Conservation (phyloP, 2,329 filamentous ascomycete genomes). For the Diaporthe destruens region DNA sequence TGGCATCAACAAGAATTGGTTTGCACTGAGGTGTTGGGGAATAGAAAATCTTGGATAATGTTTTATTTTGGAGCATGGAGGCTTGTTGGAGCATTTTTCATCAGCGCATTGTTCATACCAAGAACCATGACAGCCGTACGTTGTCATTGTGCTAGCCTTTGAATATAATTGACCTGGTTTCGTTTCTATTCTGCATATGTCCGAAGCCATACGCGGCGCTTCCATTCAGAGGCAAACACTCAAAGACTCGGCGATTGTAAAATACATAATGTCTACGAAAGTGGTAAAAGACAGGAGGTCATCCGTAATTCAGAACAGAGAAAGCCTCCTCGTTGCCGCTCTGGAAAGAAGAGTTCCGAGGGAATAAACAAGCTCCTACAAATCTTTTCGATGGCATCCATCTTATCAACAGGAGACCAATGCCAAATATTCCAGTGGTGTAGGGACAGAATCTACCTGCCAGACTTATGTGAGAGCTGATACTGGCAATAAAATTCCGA, state of each 20-base stretch:
- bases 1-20: neutral
- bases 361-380: constrained; percentile 70
- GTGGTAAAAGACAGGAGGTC: too few relatives aligned
- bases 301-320: constrained; percentile 67
- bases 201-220: too few relatives aligned
- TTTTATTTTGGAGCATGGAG: neutral
- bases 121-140: neutral
- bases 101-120: neutral
- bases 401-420: constrained; percentile 60
- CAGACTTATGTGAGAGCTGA: constrained; percentile 59
- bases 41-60: neutral
- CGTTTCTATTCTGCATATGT: too few relatives aligned
- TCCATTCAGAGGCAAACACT: too few relatives aligned
- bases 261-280: too few relatives aligned
- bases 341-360: constrained; percentile 62
- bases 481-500: constrained; percentile 14
- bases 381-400: constrained; percentile 60
- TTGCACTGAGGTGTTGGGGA: constrained; percentile 18
- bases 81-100: neutral
- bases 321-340: constrained; percentile 45
- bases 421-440: constrained; percentile 76
- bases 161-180: neutral
- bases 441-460: constrained; percentile 64
- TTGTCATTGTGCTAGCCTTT: neutral
- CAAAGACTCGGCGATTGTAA: too few relatives aligned